Evolutionary conservation across 2,329 filamentous ascomycete genomes (phyloP).

Genomic region (Madurella mycetomatis): DNA sequence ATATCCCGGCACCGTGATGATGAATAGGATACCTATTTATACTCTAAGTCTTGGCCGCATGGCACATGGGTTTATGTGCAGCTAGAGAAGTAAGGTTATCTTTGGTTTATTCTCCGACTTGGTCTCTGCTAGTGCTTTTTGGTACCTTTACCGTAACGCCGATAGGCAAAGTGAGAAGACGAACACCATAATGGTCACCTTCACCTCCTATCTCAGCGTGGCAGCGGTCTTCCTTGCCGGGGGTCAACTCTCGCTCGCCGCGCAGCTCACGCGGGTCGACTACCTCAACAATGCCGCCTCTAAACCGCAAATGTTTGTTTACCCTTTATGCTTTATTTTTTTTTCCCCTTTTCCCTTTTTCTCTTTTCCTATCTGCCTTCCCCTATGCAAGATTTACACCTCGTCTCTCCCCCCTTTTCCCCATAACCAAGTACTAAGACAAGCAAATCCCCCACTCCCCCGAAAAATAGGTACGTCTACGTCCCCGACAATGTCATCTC

Average conservation of each 20-base stretch:
- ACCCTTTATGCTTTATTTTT: not conserved
- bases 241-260: conserved; percentile 18
- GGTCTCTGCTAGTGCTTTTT: not conserved
- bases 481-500: conserved; percentile 33
- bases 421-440: too few relatives aligned
- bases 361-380: not conserved
- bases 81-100: too few relatives aligned
- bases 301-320: conserved; percentile 33
- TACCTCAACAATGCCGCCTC: conserved; percentile 35
- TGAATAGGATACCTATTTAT: not conserved
- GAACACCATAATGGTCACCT: conserved; percentile 23
- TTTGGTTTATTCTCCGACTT: not conserved
- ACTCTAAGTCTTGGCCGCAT: conserved; percentile 3
- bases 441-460: too few relatives aligned
- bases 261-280: conserved; percentile 33
- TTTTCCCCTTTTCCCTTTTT: not conserved
- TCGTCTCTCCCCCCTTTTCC: too few relatives aligned
- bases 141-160: not conserved
- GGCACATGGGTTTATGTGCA: not conserved
- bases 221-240: conserved; percentile 22
- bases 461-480: conserved; percentile 31
- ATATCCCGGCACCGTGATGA: not conserved
- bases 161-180: not conserved
- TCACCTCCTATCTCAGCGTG: conserved; percentile 19
- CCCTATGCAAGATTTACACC: too few relatives aligned